Evolutionary conservation across 345 rosid species (phyloP).

Genomic region (Eucalyptus fibrosa): DNA sequence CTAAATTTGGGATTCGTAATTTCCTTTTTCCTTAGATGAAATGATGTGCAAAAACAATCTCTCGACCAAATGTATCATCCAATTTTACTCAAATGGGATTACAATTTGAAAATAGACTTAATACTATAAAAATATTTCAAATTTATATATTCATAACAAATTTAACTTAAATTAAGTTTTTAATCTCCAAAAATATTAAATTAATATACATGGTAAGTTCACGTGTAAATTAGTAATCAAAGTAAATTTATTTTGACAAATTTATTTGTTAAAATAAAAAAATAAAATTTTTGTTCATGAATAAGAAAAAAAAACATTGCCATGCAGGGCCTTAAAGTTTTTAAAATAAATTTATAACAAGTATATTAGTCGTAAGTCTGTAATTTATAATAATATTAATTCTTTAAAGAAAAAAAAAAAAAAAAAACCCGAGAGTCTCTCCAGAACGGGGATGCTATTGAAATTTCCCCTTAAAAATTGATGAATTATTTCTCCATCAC

Average conservation of each 20-base stretch:
- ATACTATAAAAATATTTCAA: rapidly evolving
- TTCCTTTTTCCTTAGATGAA: neutral
- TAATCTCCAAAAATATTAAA: no score
- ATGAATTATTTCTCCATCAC: neutral
- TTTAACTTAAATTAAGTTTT: no score
- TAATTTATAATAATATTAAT: no score
- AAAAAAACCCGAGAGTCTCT: neutral
- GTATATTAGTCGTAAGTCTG: rapidly evolving
- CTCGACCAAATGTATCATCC: neutral
- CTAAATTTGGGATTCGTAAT: neutral
- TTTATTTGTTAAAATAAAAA: no score
- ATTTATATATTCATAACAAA: no score
- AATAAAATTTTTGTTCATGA: no score
- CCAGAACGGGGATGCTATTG: neutral
- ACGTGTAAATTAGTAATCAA: no score
- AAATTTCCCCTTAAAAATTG: neutral
- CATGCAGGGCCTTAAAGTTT: rapidly evolving
- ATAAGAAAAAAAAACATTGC: no score
- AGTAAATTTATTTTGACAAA: no score
- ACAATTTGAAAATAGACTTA: neutral
- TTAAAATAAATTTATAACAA: no score
- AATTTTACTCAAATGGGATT: neutral
- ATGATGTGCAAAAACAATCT: neutral
- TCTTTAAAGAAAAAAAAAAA: neutral
- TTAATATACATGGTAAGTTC: no score